Evolutionary conservation across 2,329 filamentous ascomycete genomes (phyloP), one percentile per base, ranked within the genome.

Genomic region (Scedosporium apiospermum): DNA sequence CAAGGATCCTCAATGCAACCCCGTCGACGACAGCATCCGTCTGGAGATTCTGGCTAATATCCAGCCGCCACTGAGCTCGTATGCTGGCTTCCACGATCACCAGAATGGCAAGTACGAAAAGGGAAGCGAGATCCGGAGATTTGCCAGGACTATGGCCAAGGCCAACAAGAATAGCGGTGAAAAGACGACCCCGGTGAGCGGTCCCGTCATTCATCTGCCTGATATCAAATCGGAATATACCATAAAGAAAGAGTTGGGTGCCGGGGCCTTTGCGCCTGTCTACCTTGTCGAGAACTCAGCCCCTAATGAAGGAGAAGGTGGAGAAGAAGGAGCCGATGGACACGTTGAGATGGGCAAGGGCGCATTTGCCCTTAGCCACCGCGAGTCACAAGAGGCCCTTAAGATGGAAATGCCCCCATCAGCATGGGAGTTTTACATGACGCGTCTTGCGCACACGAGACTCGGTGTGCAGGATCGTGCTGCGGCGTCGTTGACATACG

Each of bases 401-500:
- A 99, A 99, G 75, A 93, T 96, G 86, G 95, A 99, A 76, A 84
- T 89, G 38, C 91, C 93, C 0, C 90, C 93, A 0, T 89, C 87
- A 4, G 82, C 90, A 0, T 99, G 95, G 95, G 95, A 99, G 71
- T 99, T 98, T 71, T 90, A 96, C 75, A 96, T 99, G 74, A 91
- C 98, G 78, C 88, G 91, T 1, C 84, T 91, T 62, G 86, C 90
- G 1, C 90, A 93, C 66, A 79, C 83, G 23, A 89, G 95, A 0
- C 80, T 99, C 0, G 88, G 88, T 0, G 81, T 88, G 1, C 83
- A 82, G 34, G 77, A 89, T 64, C 87, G 93, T 14, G 88, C 89
- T 0, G 82, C 86, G 0, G 86, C 90, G 3, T 96, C 90, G 14
- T 81, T 99, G 64, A 86, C 96, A 1, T 83, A 86, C 44, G 93